Evolutionary conservation across 257 asterid genomes (phyloP), one percentile per base, ranked within the genome.

Genomic region (Gentiana dahurica): DNA sequence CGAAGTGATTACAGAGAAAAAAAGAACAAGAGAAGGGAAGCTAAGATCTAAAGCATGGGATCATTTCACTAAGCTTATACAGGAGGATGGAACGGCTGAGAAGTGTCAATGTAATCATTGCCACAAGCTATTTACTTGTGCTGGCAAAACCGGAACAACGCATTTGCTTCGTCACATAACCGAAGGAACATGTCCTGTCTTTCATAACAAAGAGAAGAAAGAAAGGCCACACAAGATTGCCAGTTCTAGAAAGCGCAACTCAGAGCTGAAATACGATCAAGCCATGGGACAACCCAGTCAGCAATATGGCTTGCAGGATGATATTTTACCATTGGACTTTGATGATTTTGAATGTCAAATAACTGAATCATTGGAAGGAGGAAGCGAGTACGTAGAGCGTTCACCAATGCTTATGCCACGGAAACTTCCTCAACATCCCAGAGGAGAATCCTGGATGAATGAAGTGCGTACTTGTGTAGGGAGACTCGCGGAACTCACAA

Each of bases 21-120:
- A 85, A 62, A 80, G 84, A 4, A 85, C 78, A 66, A 80, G 94
- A 54, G 98, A 85, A 24, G 92, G 85, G 63, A 83, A 79, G 71
- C 57, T 78, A 12, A 77, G 94, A 49, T 91, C 98, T 2, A 77
- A 67, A 62, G 95, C 87, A 8, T 91, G 98, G 98, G 81, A 81
- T 58, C 95, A 87, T 67, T 91, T 91, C 69, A 82, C 97, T 0
- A 87, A 91, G 78, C 68, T 91, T 10, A 65, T 74, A 1, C 81
- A 75, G 82, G 96, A 81, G 68, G 95, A 87, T 46, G 97, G 98
- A 32, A 72, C 73, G 0, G 76, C 79, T 34, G 95, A 85, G 15
- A 89, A 83, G 57, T 82, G 96, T 47, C 79, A 73, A 70, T 85
- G 98, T 66, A 85, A 83, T 59, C 97, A 88, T 73, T 92, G 98